Evolutionary conservation across 257 asterid species (phyloP).

Genomic region (Nicotiana tabacum): DNA sequence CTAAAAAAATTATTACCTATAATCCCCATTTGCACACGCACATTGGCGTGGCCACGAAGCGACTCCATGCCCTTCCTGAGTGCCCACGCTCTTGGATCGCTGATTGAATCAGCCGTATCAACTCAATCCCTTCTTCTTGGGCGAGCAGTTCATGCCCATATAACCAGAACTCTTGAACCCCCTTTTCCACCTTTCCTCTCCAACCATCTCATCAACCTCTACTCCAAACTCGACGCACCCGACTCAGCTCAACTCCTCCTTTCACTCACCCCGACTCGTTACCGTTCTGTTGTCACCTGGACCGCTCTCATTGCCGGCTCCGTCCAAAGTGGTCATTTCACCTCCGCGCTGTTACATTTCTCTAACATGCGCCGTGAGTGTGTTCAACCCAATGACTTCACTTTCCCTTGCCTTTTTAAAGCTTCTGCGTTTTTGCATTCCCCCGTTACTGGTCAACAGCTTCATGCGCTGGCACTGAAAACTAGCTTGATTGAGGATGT

Average conservation of each 20-base stretch:
- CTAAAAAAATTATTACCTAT: no score
- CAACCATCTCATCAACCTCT: slow-evolving; percentile 79
- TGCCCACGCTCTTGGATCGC: slow-evolving; percentile 48
- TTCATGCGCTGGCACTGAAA: slow-evolving; percentile 61
- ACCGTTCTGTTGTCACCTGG: slow-evolving; percentile 93
- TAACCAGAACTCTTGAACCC: slow-evolving; percentile 33
- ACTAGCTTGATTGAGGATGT: slow-evolving; percentile 40
- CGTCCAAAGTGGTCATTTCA: slow-evolving; percentile 68
- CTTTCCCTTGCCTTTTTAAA: slow-evolving; percentile 82
- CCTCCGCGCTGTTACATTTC: slow-evolving; percentile 45
- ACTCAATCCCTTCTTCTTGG: slow-evolving; percentile 50
- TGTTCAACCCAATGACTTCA: slow-evolving; percentile 76
- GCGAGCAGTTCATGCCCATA: slow-evolving; percentile 59
- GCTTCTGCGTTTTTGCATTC: slow-evolving; percentile 48
- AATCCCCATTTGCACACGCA: no score
- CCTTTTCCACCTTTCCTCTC: slow-evolving; percentile 54
- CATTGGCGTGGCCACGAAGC: not conserved
- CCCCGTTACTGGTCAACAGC: slow-evolving; percentile 52
- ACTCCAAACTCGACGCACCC: slow-evolving; percentile 73
- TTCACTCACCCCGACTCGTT: slow-evolving; percentile 36
- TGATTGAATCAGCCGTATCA: slow-evolving; percentile 59
- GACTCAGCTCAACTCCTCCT: slow-evolving; percentile 51
- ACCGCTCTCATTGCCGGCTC: slow-evolving; percentile 75
- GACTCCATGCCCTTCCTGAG: slow-evolving; percentile 38
- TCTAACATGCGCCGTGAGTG: slow-evolving; percentile 53